These are phyloP conservation scores for Stropharia rugosoannulata DNA, from an alignment of 768 basidiomycete genomes.

Conservation along the genomic window DNA sequence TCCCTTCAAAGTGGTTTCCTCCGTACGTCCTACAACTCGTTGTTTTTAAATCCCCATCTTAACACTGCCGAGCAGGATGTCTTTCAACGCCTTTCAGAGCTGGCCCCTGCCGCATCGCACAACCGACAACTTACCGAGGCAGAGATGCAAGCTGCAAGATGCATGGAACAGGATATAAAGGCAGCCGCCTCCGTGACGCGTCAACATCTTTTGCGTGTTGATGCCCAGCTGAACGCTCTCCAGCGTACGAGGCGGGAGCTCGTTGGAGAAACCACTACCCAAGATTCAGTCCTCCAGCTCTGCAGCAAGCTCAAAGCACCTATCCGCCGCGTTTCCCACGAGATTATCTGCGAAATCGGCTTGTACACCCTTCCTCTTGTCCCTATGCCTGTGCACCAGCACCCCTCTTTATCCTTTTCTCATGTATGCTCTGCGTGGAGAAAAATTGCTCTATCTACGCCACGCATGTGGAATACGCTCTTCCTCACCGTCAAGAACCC, in stretches of 20 bases:
- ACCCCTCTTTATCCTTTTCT: neutral
- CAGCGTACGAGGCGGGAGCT: neutral
- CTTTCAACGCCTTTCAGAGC: neutral
- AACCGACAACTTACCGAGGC: neutral
- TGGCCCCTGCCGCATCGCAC: neutral
- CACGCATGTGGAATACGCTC: neutral
- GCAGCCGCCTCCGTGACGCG: neutral
- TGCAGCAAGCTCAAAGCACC: neutral
- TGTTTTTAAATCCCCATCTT: neutral
- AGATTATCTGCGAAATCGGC: neutral
- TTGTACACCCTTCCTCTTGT: neutral
- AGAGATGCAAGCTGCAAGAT: neutral
- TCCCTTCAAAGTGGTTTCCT: neutral
- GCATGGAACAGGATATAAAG: neutral
- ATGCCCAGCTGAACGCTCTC: neutral
- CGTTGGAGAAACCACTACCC: neutral
- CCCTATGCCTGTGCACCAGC: neutral
- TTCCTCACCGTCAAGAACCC: neutral
- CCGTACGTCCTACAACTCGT: neutral
- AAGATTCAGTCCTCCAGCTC: neutral
- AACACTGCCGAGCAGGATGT: neutral
- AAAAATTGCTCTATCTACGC: neutral
- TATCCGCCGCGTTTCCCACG: neutral
- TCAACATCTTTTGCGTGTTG: neutral
- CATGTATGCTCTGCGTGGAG: neutral